These are phyloP conservation scores for Teunomyces aglyptinius DNA, from an alignment of 805 yeast species.

Conservation along the genomic window DNA sequence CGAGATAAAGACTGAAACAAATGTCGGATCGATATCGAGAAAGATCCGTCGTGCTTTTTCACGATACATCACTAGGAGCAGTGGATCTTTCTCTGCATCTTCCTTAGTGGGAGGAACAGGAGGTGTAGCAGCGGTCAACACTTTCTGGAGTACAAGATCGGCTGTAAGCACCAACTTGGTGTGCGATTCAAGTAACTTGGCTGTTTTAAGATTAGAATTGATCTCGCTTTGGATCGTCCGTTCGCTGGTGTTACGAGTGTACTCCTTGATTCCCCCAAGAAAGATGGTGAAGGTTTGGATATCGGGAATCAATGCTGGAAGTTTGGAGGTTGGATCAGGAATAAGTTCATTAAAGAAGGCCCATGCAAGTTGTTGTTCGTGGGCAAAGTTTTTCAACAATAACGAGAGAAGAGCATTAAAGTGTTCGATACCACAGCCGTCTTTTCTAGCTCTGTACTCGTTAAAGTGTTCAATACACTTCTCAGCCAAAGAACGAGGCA, in stretches of 20 bases:
- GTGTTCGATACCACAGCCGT: slow-evolving; percentile 21
- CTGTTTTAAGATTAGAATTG: slow-evolving; percentile 19
- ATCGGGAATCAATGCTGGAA: slow-evolving; percentile 23
- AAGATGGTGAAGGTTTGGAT: slow-evolving; percentile 39
- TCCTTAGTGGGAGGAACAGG: slow-evolving; percentile 33
- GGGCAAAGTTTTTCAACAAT: slow-evolving; percentile 30
- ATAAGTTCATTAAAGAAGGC: slow-evolving; percentile 29
- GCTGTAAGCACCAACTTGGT: slow-evolving; percentile 27
- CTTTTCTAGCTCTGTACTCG: slow-evolving; percentile 9
- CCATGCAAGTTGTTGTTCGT: slow-evolving; percentile 39
- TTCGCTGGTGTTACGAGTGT: slow-evolving; percentile 15
- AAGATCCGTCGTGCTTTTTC: slow-evolving; percentile 14
- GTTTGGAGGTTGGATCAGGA: slow-evolving; percentile 14
- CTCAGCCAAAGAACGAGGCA: slow-evolving; percentile 17
- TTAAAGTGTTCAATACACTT: slow-evolving; percentile 23
- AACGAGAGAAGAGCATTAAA: slow-evolving; percentile 39
- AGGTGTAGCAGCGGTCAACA: slow-evolving; percentile 28
- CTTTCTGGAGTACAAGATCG: slow-evolving; percentile 25
- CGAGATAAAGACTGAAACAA: slow-evolving; percentile 29
- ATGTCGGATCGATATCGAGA: slow-evolving; percentile 32
- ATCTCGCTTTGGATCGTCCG: slow-evolving; percentile 12
- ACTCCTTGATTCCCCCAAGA: slow-evolving; percentile 31
- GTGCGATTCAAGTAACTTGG: slow-evolving; percentile 26
- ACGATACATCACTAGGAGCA: slow-evolving; percentile 16
- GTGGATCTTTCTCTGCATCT: slow-evolving; percentile 20